Conservation (phyloP, 164 flowering plant genomes). For the Dillenia suffruticosa region DNA sequence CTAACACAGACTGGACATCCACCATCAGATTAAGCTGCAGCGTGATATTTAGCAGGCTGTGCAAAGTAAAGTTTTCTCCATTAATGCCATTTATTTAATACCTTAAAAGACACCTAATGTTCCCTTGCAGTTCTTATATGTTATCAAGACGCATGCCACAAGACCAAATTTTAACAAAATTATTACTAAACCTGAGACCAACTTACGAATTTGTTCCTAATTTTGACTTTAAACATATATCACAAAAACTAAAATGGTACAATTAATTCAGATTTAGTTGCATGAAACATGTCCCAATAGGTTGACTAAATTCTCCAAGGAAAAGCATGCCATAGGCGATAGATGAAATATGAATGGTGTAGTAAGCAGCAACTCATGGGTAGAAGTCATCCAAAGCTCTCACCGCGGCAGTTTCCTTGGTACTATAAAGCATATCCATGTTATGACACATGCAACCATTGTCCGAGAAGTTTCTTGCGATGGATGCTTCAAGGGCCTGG, state of each 20-base stretch:
- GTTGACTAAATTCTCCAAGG: slow-evolving; percentile 96
- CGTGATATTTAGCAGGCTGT: slow-evolving; percentile 95
- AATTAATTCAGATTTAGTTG: slow-evolving; percentile 21
- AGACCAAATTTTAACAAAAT: not conserved
- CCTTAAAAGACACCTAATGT: not conserved
- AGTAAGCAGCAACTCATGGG: slow-evolving; percentile 93
- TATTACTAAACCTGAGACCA: no score
- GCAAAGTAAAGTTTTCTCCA: slow-evolving; percentile 23
- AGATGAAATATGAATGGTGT: slow-evolving; percentile 91
- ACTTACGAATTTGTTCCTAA: no score
- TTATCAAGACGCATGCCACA: not conserved
- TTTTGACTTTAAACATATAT: no score
- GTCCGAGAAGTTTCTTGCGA: slow-evolving; percentile 72
- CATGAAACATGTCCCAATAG: slow-evolving; percentile 99
- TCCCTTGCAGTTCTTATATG: not conserved
- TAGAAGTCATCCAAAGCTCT: slow-evolving; percentile 98
- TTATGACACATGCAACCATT: slow-evolving; percentile 95
- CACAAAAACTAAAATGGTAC: no score
- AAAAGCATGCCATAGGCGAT: slow-evolving; percentile 91
- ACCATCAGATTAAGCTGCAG: slow-evolving; percentile 91
- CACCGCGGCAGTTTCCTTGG: slow-evolving; percentile 86
- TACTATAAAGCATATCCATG: slow-evolving; percentile 81
- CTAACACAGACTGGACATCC: slow-evolving; percentile 96
- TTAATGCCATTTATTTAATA: not conserved
- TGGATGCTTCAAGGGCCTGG: slow-evolving; percentile 93